phyloP scores from a whole-genome alignment of 306 rosid genomes.

The Betula pendula region DNA sequence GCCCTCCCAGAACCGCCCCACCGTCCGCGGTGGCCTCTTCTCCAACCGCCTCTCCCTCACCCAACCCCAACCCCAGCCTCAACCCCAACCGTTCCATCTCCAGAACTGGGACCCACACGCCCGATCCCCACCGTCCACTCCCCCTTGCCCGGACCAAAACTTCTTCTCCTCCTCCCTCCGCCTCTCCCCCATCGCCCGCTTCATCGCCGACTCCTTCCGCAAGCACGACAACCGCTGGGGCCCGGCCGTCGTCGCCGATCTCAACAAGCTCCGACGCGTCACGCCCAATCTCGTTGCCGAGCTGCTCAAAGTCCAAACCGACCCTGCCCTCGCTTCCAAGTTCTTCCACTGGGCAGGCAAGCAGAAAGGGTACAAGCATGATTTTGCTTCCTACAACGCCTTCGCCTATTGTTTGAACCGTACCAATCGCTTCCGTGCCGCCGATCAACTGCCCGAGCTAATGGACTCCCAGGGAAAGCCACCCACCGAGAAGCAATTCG shows the following conservation, averaged over 20 bases:
- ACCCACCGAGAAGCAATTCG: constrained; percentile 84
- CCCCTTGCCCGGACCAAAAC: constrained; percentile 17
- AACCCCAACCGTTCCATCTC: constrained; percentile 44
- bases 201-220: constrained; percentile 67
- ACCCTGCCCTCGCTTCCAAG: constrained; percentile 57
- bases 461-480: constrained; percentile 82
- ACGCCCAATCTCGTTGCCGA: constrained; percentile 70
- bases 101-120: constrained; percentile 73
- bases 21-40: constrained; percentile 70
- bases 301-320: constrained; percentile 61
- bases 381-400: constrained; percentile 73
- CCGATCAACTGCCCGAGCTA: constrained; percentile 70
- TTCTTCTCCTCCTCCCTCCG: constrained; percentile 39
- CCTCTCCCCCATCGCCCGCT: constrained; percentile 75
- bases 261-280: constrained; percentile 75
- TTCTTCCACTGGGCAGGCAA: constrained; percentile 79
- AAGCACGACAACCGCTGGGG: constrained; percentile 59
- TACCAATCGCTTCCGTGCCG: constrained; percentile 47
- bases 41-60: constrained; percentile 48
- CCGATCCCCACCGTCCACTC: constrained; percentile 21
- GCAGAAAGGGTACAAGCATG: constrained; percentile 72
- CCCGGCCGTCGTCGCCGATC: constrained; percentile 54
- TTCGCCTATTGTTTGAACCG: constrained; percentile 71
- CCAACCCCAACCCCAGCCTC: constrained; percentile 25
- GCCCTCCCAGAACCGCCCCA: constrained; percentile 72